Evolutionary conservation across 1,139 yeast species (phyloP), one percentile per base, ranked within the genome.

Genomic region (Yamadazyma sp.): DNA sequence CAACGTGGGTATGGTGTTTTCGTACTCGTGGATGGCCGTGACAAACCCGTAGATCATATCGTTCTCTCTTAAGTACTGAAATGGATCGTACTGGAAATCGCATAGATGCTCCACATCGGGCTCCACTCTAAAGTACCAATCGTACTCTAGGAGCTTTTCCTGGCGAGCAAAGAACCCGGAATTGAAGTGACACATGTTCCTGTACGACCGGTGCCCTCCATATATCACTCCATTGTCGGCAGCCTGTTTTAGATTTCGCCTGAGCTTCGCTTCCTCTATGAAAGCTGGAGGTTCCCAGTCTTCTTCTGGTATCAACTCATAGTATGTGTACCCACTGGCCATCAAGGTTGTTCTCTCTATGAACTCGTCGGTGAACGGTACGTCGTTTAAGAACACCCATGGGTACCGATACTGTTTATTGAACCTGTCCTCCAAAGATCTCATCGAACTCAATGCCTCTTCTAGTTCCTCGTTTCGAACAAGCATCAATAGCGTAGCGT

Each of bases 291-390:
- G 64, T 24, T 69, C 53, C 77, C 77, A 71, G 48, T 72, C 74
- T 15, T 53, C 58, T 22, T 42, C 46, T 0, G 77, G 76, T 2
- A 72, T 65, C 32, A 71, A 53, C 42, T 71, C 77, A 47, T 72
- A 68, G 45, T 42, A 71, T 1, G 90, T 80, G 35, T 75, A 60
- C 0, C 96, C 94, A 42, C 90, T 82, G 0, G 90, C 95, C 95
- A 90, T 86, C 21, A 86, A 73, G 1, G 83, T 68, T 0, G 97
- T 89, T 48, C 77, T 57, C 37, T 67, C 73, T 15, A 61, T 69
- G 47, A 70, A 70, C 15, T 63, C 73, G 14, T 58, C 61, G 18
- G 50, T 59, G 44, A 70, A 69, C 3, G 75, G 73, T 8, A 55
- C 74, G 32, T 72, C 77, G 45, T 69, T 67, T 36, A 70, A 47